Percentiles rank a stretch among this genome's conserved stretches.
Evolutionary conservation across 805 yeast genomes (phyloP).

Genomic region (Cyberlindnera sargentensis): DNA sequence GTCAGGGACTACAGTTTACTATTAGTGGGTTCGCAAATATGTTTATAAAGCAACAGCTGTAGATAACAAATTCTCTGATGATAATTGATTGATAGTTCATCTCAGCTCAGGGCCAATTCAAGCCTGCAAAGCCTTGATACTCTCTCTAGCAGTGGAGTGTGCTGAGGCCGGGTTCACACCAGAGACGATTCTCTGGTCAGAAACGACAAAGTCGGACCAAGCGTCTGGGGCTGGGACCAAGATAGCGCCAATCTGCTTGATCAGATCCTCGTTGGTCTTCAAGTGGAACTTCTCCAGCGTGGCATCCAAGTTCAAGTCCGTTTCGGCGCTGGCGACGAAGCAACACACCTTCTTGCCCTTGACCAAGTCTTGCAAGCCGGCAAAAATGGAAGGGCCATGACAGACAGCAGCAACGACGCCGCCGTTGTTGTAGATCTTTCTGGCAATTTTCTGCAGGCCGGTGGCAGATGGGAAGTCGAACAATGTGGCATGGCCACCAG

Average conservation of each 20-base stretch:
- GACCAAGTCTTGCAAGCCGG: constrained; percentile 40
- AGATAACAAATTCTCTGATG: too few species aligned
- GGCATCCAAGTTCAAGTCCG: constrained; percentile 17
- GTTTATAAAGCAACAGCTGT: background rate
- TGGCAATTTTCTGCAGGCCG: constrained; percentile 38
- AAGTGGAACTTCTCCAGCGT: constrained; percentile 1
- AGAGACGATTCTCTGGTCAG: background rate
- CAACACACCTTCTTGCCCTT: constrained; percentile 54
- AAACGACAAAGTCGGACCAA: background rate
- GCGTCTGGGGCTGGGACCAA: background rate
- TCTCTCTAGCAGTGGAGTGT: background rate
- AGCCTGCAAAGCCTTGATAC: background rate
- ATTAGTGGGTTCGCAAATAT: background rate
- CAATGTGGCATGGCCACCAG: constrained; percentile 61
- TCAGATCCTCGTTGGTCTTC: constrained; percentile 2
- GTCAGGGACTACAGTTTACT: background rate
- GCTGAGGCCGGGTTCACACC: background rate
- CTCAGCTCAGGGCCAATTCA: too few species aligned
- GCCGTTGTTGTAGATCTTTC: constrained; percentile 38
- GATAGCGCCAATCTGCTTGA: background rate
- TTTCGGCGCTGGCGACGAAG: constrained; percentile 48
- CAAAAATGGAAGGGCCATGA: constrained; percentile 59
- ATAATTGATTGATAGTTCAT: too few species aligned
- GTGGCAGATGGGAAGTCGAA: constrained; percentile 51
- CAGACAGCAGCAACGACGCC: constrained; percentile 62